Base-by-base conservation (phyloP, 768 basidiomycete genomes). In the Hypholoma fasciculare region DNA sequence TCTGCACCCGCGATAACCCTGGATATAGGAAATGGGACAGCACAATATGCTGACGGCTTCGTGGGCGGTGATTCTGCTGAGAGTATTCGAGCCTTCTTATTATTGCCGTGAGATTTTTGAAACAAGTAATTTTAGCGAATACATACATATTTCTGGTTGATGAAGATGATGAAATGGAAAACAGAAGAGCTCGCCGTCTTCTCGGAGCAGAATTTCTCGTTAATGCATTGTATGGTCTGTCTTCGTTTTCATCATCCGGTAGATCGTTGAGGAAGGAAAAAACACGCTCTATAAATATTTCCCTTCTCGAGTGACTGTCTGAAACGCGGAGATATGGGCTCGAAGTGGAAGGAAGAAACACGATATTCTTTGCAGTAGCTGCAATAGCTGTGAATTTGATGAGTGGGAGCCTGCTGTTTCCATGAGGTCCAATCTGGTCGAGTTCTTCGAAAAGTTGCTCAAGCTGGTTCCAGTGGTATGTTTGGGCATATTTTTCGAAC, bases 381-480 rank as follows among this genome's bases (percentile, higher is more conserved):
- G n/a, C n/a, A n/a, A n/a, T n/a, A n/a, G n/a, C n/a, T n/a, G 17
- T 59, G 27, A 65, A 59, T 17, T 60, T 57, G 27, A 26, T 49
- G 36, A 54, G 44, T 0, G 60, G 62, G 16, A 52, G 37, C 23
- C 63, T 58, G 26, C 52, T 61, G 7, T 54, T 23, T 2, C 65
- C 65, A 20, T 44, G 60, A n/a, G 65, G 59, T 5, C 65, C 65
- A 20, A 60, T 49, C 3, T 52, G 49, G 38, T 60, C 56, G 39
- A 75, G 56, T 20, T 63, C 54, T 12, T 61, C 37, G 47, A 76
- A 75, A n/a, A 72, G 51, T 8, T 39, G 17, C 12, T 71, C 63
- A 19, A 76, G 59, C 11, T 57, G 30, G 3, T 52, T 19, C 72
- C 74, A 74, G 40, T 76, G 70, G 16, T 60, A 65, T 1, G 34